phyloP scores from a whole-genome alignment of 768 basidiomycete genomes.

The Kwoniella mangroviensis region DNA sequence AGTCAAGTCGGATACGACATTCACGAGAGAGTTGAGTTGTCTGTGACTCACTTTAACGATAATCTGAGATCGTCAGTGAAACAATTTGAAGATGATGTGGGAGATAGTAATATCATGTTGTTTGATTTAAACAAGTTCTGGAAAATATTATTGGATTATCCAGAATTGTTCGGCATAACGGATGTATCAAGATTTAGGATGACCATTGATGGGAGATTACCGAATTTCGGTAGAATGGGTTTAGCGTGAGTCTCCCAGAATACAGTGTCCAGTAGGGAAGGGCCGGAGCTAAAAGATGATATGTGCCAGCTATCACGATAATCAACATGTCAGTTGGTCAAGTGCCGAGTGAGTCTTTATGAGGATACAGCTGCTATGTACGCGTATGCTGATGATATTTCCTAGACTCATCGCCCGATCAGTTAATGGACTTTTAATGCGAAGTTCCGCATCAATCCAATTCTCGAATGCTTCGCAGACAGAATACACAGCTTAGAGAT shows the following conservation, averaged over 20 bases:
- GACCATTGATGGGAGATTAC: constrained; percentile 20
- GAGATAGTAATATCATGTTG: constrained; percentile 20
- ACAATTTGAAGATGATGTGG: constrained; percentile 1
- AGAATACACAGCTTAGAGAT: constrained; percentile 14
- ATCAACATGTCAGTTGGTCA: constrained; percentile 27
- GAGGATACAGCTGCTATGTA: background rate
- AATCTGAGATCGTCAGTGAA: background rate
- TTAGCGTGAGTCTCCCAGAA: constrained; percentile 14
- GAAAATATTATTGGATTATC: constrained; percentile 18
- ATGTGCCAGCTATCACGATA: constrained; percentile 8
- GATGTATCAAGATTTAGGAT: constrained; percentile 22
- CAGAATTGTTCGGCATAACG: constrained; percentile 28
- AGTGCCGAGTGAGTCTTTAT: constrained; percentile 22
- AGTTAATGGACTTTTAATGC: constrained; percentile 16
- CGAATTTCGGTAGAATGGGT: constrained; percentile 24
- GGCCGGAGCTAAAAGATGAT: too few relatives aligned
- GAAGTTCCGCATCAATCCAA: constrained; percentile 19
- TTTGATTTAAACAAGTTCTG: constrained; percentile 23
- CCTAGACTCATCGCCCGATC: constrained; percentile 21
- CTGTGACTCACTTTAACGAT: constrained; percentile 16
- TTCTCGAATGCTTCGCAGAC: constrained; percentile 16
- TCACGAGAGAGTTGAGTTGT: constrained; percentile 5
- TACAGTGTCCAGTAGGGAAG: too few relatives aligned
- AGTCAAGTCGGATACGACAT: constrained; percentile 23
- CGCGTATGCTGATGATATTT: background rate